Base-by-base conservation (phyloP, 129 eudicot species). In the Silybum marianum region DNA sequence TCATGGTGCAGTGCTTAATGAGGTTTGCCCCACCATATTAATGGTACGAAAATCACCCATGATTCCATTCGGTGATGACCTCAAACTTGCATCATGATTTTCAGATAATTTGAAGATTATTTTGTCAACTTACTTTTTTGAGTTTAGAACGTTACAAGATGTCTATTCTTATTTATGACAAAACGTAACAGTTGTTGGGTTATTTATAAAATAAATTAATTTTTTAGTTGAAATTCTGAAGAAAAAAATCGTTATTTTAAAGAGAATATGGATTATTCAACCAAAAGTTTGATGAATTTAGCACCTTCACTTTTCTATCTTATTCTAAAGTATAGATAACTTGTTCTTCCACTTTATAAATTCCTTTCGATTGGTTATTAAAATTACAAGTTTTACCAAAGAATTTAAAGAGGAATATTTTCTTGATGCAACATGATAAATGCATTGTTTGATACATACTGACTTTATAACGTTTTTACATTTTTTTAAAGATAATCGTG, bases 321-420 rank as follows among this genome's bases (percentile, higher is more conserved):
- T 75, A 85, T 70, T 78, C 86, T 76, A 73, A 78, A 84, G 72
- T 30, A 63, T 63, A 44, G 88, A 87, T 84, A 68, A 58, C 39
- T 78, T 70, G 25, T 82, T 48, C 83, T 79, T 69, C 22, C 23
- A 58, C 73, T 71, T 79, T 83, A 81, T 80, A 67, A 81, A 76
- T 83, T 83, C 86, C 67, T 78, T 78, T 83, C 60, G 86, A 82
- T 83, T 83, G 86, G 86, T 78, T 71, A 38, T 72, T 8, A 83
- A 44, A 48, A 48, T 68, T 60, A 10, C 72, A 76, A 54, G 82
- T 76, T 69, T 75, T 71, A 83, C 78, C 48, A 30, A n/a, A 12
- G 60, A 42, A 28, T n/a, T 73, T 71, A 71, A 72, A 14, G 69
- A 62, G 54, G 86, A 77, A 83, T 83, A 83, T 81, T 18, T 77